Percentiles rank a stretch among this genome's conserved stretches.
phyloP scores from a whole-genome alignment of 768 basidiomycete genomes.

The Collybia sp. region DNA sequence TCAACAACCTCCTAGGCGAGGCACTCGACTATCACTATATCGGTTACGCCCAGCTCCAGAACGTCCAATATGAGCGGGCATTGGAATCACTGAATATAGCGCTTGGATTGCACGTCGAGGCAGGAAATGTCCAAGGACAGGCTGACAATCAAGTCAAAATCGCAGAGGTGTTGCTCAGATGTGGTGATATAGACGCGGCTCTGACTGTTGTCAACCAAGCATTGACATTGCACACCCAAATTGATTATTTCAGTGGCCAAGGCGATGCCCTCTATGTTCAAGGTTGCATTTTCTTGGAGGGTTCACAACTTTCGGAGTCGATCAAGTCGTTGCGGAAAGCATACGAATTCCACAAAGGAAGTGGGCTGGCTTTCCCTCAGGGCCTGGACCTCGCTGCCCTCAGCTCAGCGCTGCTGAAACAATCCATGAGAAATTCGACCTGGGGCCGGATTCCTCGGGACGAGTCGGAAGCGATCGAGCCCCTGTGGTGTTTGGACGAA shows the following conservation, averaged over 20 bases:
- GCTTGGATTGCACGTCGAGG: conserved; percentile 6
- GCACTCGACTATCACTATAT: conserved; percentile 14
- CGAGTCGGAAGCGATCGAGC: no score
- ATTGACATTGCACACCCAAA: conserved; percentile 14
- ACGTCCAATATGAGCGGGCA: conserved; percentile 6
- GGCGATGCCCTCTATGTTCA: conserved; percentile 20
- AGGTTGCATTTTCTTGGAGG: conserved; percentile 16
- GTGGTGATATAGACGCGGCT: conserved; percentile 8
- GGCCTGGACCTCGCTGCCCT: conserved; percentile 15
- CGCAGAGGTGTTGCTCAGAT: conserved; percentile 8
- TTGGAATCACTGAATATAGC: conserved; percentile 7
- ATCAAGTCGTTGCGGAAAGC: conserved; percentile 14
- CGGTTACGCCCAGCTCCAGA: conserved; percentile 10
- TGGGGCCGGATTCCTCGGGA: no score
- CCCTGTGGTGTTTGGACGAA: no score
- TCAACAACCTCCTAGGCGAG: conserved; percentile 9
- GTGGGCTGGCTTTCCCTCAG: conserved; percentile 7
- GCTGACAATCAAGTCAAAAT: conserved; percentile 14
- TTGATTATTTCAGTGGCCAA: conserved; percentile 16
- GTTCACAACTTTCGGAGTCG: conserved; percentile 13
- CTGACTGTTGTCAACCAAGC: conserved; percentile 9
- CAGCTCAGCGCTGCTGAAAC: conserved; percentile 15
- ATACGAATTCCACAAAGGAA: conserved; percentile 11
- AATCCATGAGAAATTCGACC: not conserved
- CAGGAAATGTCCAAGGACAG: conserved; percentile 14